Base-by-base conservation (phyloP, 1,139 yeast genomes). In the Suhomyces bokatorum region DNA sequence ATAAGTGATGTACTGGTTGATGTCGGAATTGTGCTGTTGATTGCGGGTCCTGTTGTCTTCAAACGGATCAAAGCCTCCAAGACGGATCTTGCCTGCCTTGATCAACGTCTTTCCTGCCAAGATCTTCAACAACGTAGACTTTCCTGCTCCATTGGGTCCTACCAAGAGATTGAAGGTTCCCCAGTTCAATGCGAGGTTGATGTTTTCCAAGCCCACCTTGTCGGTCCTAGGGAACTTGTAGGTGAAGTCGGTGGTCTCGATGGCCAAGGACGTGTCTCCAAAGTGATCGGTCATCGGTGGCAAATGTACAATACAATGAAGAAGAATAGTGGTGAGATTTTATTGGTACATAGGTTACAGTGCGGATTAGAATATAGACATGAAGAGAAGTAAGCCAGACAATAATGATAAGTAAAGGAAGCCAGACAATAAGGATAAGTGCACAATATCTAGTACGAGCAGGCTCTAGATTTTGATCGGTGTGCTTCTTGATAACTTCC, bases 71-170 rank as follows among this genome's bases (percentile, higher is more conserved):
- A 79, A 72, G 1, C 96, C 97, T 32, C 89, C 88, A 15, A 93
- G 77, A 37, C 76, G 73, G 35, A 85, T 71, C 22, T 74, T 66
- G 0, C 97, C 97, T 28, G 78, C 72, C 45, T 83, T 81, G 49
- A 95, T 85, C 49, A 93, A 74, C 3, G 95, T 89, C 59, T 91
- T 93, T 8, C 99, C 99, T 1, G 98, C 96, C 28, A 93, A 70
- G 12, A 93, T 78, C 58, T 83, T 81, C 50, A 93, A 73, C 38
- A 93, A 66, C 0, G 99, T 93, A 1, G 97, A 87, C 63, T 93
- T 93, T 6, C 99, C 99, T 2, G 99, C 98, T 17, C 99, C 99
- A 59, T 93, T 93, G 26, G 98, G 96, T 0, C 99, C 99, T 32
- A 93, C 75, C 11, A 93, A 66, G 38, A 93, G 70, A 16, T 91